Percentiles rank a stretch among this genome's conserved stretches.
phyloP scores from a whole-genome alignment of 768 basidiomycete genomes.

The Leccinum arenicola region DNA sequence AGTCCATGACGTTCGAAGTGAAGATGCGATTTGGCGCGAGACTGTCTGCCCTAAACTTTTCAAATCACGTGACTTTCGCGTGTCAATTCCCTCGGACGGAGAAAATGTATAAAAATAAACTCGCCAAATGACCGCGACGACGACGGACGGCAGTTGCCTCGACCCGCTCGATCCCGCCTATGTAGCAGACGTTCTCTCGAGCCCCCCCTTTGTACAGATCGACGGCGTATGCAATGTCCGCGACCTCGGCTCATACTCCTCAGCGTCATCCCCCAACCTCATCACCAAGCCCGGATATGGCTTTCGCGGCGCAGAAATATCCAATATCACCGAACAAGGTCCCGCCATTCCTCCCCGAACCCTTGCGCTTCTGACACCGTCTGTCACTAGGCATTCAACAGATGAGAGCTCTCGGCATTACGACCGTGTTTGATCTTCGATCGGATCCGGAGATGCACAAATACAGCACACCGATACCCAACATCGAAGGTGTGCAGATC shows the following conservation, averaged over 20 bases:
- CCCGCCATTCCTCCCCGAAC: not conserved
- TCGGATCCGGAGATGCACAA: slow-evolving; percentile 78
- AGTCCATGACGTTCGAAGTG: slow-evolving; percentile 42
- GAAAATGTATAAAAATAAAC: not conserved
- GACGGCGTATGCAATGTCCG: slow-evolving; percentile 76
- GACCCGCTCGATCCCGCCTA: slow-evolving; percentile 65
- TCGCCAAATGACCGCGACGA: not conserved
- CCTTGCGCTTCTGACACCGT: slow-evolving; percentile 1
- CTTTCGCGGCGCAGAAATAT: slow-evolving; percentile 72
- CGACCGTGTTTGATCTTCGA: slow-evolving; percentile 72
- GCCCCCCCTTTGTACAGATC: slow-evolving; percentile 66
- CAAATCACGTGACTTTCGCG: slow-evolving; percentile 18
- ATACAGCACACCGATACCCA: slow-evolving; percentile 63
- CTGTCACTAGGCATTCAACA: slow-evolving; percentile 49
- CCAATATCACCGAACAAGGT: slow-evolving; percentile 70
- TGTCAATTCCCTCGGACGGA: not conserved
- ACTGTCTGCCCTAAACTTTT: slow-evolving; percentile 41
- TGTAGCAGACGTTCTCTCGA: slow-evolving; percentile 62
- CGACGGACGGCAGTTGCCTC: not conserved
- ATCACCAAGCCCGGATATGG: slow-evolving; percentile 56
- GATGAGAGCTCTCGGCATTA: slow-evolving; percentile 59
- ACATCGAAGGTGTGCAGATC: slow-evolving; percentile 61
- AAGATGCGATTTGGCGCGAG: slow-evolving; percentile 36
- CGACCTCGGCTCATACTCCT: slow-evolving; percentile 62
- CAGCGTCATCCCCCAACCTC: slow-evolving; percentile 43